Conservation (phyloP, 805 yeast genomes). For the Teunomyces tritomae region DNA sequence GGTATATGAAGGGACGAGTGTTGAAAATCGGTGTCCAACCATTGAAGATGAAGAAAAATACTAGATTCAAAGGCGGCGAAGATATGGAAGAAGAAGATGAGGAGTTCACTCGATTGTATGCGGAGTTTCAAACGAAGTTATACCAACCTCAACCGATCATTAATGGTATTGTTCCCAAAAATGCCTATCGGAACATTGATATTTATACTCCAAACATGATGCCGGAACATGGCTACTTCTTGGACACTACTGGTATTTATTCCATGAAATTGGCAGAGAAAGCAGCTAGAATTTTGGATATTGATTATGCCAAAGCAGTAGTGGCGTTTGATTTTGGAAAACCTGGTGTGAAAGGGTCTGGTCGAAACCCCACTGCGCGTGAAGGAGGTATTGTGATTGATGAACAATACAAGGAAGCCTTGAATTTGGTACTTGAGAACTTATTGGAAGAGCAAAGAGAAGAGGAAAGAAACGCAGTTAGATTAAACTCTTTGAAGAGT, state of each 20-base stretch:
- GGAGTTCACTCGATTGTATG: slow-evolving; percentile 59
- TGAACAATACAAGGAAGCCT: slow-evolving; percentile 57
- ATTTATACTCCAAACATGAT: slow-evolving; percentile 76
- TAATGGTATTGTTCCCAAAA: slow-evolving; percentile 69
- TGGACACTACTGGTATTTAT: slow-evolving; percentile 25
- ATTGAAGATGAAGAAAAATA: slow-evolving; percentile 43
- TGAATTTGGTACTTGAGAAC: slow-evolving; percentile 48
- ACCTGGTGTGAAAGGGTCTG: slow-evolving; percentile 22
- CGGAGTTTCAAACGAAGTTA: slow-evolving; percentile 72
- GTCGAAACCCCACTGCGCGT: slow-evolving; percentile 54
- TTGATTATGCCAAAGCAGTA: slow-evolving; percentile 86
- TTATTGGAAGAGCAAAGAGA: slow-evolving; percentile 50
- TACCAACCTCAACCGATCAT: slow-evolving; percentile 64
- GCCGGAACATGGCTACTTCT: slow-evolving; percentile 71
- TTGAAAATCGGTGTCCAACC: slow-evolving; percentile 71
- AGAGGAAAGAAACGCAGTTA: slow-evolving; percentile 41
- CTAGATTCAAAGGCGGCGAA: slow-evolving; percentile 18
- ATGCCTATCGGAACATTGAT: slow-evolving; percentile 82
- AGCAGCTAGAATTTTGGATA: slow-evolving; percentile 68
- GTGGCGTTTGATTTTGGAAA: slow-evolving; percentile 73
- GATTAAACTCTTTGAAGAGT: slow-evolving; percentile 47
- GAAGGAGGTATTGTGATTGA: slow-evolving; percentile 78
- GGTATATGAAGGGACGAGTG: slow-evolving; percentile 81
- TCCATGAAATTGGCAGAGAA: slow-evolving; percentile 51
- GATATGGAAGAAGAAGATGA: slow-evolving; percentile 46